Percentiles rank a stretch among this genome's conserved stretches.
Conservation (phyloP, 225 moss, liverwort and hornwort genomes). For the Bryum argenteum region DNA sequence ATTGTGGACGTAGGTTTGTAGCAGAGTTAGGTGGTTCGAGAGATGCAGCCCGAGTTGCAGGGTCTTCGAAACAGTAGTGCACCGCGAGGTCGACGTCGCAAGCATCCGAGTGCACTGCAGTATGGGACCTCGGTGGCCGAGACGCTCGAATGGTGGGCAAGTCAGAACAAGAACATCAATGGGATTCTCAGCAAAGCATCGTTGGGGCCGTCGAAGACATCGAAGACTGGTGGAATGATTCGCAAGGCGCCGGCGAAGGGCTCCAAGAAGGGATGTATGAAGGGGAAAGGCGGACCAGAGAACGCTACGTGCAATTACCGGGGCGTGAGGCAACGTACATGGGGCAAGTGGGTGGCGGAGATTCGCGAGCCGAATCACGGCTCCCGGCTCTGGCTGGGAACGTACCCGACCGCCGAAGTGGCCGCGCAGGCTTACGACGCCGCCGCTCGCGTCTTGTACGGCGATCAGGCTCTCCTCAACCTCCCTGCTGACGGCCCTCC, state of each 20-base stretch:
- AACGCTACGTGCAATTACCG: slow-evolving; percentile 55
- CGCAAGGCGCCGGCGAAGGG: slow-evolving; percentile 50
- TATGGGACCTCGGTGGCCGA: slow-evolving; percentile 44
- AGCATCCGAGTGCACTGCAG: slow-evolving; percentile 26
- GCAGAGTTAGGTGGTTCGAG: too few species aligned
- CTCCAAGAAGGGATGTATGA: slow-evolving; percentile 72
- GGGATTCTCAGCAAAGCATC: background rate
- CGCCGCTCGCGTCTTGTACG: slow-evolving; percentile 54
- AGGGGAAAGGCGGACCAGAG: slow-evolving; percentile 70
- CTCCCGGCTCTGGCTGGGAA: slow-evolving; percentile 60
- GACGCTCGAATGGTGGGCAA: slow-evolving; percentile 49
- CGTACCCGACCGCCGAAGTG: slow-evolving; percentile 55
- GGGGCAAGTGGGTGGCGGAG: slow-evolving; percentile 73
- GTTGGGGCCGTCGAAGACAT: too few species aligned
- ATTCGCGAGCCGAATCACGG: slow-evolving; percentile 63
- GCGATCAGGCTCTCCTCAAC: slow-evolving; percentile 53
- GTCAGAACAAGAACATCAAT: slow-evolving; percentile 15
- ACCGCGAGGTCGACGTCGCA: slow-evolving; percentile 37
- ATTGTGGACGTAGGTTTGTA: too few species aligned
- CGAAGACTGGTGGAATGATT: background rate
- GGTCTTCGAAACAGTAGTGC: slow-evolving; percentile 27
- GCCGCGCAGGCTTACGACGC: slow-evolving; percentile 67
- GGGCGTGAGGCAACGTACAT: slow-evolving; percentile 62
- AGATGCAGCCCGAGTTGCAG: slow-evolving; percentile 11
- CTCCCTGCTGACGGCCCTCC: slow-evolving; percentile 25